Conservation (phyloP, 192 early-diverging fungal species). For the Nowakowskiella sp. region DNA sequence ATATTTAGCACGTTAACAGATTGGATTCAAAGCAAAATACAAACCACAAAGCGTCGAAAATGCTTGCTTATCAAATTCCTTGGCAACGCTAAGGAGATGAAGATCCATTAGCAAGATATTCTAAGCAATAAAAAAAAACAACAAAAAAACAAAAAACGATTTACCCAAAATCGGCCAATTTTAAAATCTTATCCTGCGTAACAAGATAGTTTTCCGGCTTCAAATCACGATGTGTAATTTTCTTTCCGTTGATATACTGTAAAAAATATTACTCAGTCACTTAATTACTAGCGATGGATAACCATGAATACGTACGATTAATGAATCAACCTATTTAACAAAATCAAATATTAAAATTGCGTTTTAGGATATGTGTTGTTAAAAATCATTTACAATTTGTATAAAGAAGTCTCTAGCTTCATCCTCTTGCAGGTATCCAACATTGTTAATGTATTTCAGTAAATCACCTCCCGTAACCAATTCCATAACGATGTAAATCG, state of each 20-base stretch:
- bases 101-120: neutral
- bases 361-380: no score
- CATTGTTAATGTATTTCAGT: slow-evolving; percentile 8
- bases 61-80: slow-evolving; percentile 1
- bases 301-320: no score
- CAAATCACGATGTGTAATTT: slow-evolving; percentile 29
- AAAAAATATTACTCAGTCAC: no score
- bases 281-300: no score
- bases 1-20: no score
- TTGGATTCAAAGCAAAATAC: neutral
- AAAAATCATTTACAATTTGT: slow-evolving; percentile 29
- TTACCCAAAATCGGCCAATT: slow-evolving; percentile 28
- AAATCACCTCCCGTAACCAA: slow-evolving; percentile 22
- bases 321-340: no score
- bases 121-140: neutral
- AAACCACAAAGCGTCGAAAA: slow-evolving; percentile 23
- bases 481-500: slow-evolving; percentile 23
- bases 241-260: slow-evolving; percentile 14
- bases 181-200: slow-evolving; percentile 8
- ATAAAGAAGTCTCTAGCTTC: slow-evolving; percentile 11
- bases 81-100: slow-evolving; percentile 10
- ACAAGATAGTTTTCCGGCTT: slow-evolving; percentile 33
- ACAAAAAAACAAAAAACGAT: neutral
- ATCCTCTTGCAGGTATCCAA: slow-evolving; percentile 9
- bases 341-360: no score